A percentile compares a stretch with the other conserved stretches of the same genome.
These are phyloP conservation scores for Fusarium chuoi DNA, from an alignment of 2,329 filamentous ascomycete species.

Conservation along the genomic window DNA sequence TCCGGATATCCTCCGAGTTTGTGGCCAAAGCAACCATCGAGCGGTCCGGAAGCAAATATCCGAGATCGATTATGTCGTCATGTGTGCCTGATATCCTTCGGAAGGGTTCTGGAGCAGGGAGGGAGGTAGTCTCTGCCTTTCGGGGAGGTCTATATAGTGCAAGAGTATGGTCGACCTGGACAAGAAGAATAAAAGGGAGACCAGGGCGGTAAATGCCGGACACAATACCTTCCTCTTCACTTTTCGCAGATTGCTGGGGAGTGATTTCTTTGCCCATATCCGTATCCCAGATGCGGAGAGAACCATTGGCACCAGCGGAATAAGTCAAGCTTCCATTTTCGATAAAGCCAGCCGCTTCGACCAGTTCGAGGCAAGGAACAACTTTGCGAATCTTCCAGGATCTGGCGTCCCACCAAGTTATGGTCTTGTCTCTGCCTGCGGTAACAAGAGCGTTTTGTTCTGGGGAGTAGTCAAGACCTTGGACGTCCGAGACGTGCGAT, in stretches of 20 bases:
- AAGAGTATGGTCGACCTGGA: conserved; percentile 91
- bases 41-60: conserved; percentile 82
- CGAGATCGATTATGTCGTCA: conserved; percentile 96
- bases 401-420: conserved; percentile 88
- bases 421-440: conserved; percentile 90
- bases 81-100: conserved; percentile 93
- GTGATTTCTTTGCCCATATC: conserved; percentile 83
- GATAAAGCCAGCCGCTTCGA: conserved; percentile 87
- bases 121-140: conserved; percentile 48
- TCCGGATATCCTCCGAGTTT: conserved; percentile 91
- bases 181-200: conserved; percentile 77
- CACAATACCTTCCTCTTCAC: conserved; percentile 75
- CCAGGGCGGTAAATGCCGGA: conserved; percentile 73
- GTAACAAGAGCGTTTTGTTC: conserved; percentile 81
- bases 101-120: conserved; percentile 62
- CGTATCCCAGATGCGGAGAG: conserved; percentile 84
- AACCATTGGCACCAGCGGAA: conserved; percentile 86
- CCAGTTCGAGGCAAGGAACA: conserved; percentile 83
- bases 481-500: conserved; percentile 95
- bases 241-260: conserved; percentile 70
- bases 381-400: conserved; percentile 87
- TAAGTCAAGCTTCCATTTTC: conserved; percentile 77
- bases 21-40: conserved; percentile 90
- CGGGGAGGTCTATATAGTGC: conserved; percentile 71
- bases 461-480: conserved; percentile 82